Percentiles rank a stretch among this genome's conserved stretches.
Evolutionary conservation across 495 filamentous ascomycete genomes (phyloP).

Genomic region (Elaphomyces granulatus): DNA sequence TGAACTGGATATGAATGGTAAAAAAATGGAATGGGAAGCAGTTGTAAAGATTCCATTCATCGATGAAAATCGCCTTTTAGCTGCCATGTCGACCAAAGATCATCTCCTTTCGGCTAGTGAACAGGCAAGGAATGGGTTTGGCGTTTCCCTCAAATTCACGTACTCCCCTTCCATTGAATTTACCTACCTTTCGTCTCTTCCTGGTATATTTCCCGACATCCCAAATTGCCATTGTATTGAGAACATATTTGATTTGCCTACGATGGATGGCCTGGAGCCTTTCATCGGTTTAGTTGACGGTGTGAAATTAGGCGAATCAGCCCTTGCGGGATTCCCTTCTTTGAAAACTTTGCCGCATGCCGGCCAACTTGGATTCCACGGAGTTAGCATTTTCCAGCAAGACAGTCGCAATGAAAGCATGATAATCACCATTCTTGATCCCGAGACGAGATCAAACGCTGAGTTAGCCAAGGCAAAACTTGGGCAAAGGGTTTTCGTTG

Average conservation of each 20-base stretch:
- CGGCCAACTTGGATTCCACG: constrained; percentile 73
- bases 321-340: constrained; percentile 86
- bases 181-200: constrained; percentile 69
- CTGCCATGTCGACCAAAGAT: constrained; percentile 75
- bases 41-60: constrained; percentile 99
- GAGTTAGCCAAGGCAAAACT: constrained; percentile 64
- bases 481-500: constrained; percentile 75
- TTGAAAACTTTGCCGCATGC: constrained; percentile 69
- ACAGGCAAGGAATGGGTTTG: constrained; percentile 73
- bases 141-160: constrained; percentile 82
- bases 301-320: constrained; percentile 62
- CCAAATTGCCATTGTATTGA: constrained; percentile 77
- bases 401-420: constrained; percentile 96
- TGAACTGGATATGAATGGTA: constrained; percentile 97
- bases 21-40: constrained; percentile 99
- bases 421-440: constrained; percentile 69
- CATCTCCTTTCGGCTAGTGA: constrained; percentile 60
- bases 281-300: constrained; percentile 79
- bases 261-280: constrained; percentile 78
- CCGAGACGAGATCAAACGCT: constrained; percentile 52
- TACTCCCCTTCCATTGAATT: constrained; percentile 65
- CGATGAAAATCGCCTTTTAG: constrained; percentile 69
- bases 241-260: constrained; percentile 89
- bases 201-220: constrained; percentile 85
- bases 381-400: constrained; percentile 92